Percentiles rank a stretch among this genome's conserved stretches.
Evolutionary conservation across 495 filamentous ascomycete genomes (phyloP).

Genomic region (Penicillium turbatum): DNA sequence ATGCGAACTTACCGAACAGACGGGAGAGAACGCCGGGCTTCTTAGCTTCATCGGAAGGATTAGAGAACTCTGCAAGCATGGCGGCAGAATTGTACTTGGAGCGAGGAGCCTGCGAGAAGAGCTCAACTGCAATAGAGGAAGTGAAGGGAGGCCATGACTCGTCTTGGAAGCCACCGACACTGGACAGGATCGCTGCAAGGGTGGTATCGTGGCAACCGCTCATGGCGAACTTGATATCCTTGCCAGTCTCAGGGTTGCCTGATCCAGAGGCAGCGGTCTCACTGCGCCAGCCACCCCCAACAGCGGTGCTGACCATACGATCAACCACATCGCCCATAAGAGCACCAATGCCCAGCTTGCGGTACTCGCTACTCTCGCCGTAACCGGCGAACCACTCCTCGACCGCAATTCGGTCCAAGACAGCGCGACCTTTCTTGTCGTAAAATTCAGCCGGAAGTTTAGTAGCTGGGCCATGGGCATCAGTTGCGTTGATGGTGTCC

Average conservation of each 20-base stretch:
- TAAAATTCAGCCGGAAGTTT: conserved; percentile 83
- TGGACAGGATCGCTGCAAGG: conserved; percentile 71
- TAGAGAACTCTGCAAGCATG: conserved; percentile 27
- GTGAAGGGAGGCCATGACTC: conserved; percentile 88
- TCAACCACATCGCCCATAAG: conserved; percentile 80
- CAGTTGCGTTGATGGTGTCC: conserved; percentile 86
- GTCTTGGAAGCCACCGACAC: conserved; percentile 70
- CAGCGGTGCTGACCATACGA: conserved; percentile 71
- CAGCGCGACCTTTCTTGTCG: conserved; percentile 61
- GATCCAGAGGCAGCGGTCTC: conserved; percentile 50
- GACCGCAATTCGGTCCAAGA: conserved; percentile 73
- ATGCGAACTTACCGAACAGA: conserved; percentile 22
- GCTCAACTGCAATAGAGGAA: conserved; percentile 83
- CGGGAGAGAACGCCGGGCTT: conserved; percentile 31
- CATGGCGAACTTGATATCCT: conserved; percentile 64
- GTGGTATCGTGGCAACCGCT: conserved; percentile 96
- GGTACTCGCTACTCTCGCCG: conserved; percentile 76
- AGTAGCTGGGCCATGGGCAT: conserved; percentile 78
- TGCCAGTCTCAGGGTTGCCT: conserved; percentile 42
- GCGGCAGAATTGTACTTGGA: conserved; percentile 5
- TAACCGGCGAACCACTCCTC: conserved; percentile 96
- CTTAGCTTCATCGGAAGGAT: conserved; percentile 21
- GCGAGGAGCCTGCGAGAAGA: conserved; percentile 57
- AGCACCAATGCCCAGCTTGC: conserved; percentile 77
- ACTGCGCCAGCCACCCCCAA: conserved; percentile 55